These are phyloP conservation scores for Ustilago bromivora DNA, from an alignment of 1,284 basidiomycete genomes.

Conservation along the genomic window DNA sequence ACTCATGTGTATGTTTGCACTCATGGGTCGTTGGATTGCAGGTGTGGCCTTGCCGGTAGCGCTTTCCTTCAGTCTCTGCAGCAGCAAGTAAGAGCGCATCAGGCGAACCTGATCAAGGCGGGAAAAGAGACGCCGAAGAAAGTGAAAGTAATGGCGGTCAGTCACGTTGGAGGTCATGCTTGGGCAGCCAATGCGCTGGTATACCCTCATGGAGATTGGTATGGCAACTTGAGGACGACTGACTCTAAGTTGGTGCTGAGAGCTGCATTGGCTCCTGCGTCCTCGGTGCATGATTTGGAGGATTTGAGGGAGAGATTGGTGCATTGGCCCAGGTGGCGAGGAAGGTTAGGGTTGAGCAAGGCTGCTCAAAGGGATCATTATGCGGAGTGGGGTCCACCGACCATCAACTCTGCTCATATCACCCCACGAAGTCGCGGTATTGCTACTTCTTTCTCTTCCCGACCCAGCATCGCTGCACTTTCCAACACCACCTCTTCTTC, in stretches of 20 bases:
- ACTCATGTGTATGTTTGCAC: slow-evolving; percentile 69
- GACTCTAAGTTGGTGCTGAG: slow-evolving; percentile 56
- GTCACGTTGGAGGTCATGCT: slow-evolving; percentile 66
- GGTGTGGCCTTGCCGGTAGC: slow-evolving; percentile 69
- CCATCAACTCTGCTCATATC: slow-evolving; percentile 54
- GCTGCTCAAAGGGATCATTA: slow-evolving; percentile 58
- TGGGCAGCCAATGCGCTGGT: slow-evolving; percentile 69
- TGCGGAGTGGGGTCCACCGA: slow-evolving; percentile 59
- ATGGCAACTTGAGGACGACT: slow-evolving; percentile 61
- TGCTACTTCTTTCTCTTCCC: slow-evolving; percentile 13
- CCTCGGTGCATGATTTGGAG: slow-evolving; percentile 62
- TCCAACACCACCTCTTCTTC: not conserved
- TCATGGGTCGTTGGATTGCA: slow-evolving; percentile 69
- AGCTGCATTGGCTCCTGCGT: slow-evolving; percentile 63
- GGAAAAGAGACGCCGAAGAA: slow-evolving; percentile 38
- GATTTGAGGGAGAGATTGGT: slow-evolving; percentile 59
- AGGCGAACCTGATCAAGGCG: slow-evolving; percentile 37
- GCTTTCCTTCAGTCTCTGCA: slow-evolving; percentile 62
- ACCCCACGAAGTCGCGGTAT: slow-evolving; percentile 44
- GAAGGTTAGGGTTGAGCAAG: slow-evolving; percentile 65
- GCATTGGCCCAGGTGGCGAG: slow-evolving; percentile 69
- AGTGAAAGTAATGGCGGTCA: slow-evolving; percentile 55
- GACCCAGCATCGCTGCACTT: slow-evolving; percentile 6
- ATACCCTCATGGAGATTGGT: slow-evolving; percentile 66
- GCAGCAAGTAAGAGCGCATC: slow-evolving; percentile 52